phyloP scores from a whole-genome alignment of 768 basidiomycete genomes.

The Boletus insuetus region DNA sequence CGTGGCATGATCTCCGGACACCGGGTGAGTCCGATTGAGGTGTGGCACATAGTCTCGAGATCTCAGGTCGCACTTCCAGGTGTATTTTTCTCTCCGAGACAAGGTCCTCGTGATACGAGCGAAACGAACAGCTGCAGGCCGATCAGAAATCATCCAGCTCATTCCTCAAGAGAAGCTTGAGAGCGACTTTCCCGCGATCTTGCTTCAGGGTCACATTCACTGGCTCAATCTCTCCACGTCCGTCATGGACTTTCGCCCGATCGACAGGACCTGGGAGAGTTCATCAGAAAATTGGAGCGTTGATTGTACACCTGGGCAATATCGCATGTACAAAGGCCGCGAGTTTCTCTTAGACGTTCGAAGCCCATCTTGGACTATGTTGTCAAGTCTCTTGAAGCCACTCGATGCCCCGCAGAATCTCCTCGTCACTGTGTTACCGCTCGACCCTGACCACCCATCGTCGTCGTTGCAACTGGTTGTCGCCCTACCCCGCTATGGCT shows the following conservation, averaged over 20 bases:
- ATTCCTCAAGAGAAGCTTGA: slow-evolving; percentile 23
- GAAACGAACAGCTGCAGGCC: neutral
- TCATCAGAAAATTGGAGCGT: slow-evolving; percentile 29
- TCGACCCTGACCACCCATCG: neutral
- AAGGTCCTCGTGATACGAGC: slow-evolving; percentile 24
- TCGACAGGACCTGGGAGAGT: slow-evolving; percentile 22
- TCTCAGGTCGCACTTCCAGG: slow-evolving; percentile 2
- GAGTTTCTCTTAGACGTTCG: slow-evolving; percentile 26
- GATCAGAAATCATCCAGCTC: slow-evolving; percentile 15
- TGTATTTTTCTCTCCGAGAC: slow-evolving; percentile 22
- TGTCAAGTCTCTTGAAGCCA: too few relatives aligned
- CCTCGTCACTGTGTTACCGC: neutral
- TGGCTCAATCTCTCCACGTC: slow-evolving; percentile 28
- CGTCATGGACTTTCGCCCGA: slow-evolving; percentile 28
- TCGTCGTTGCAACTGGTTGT: slow-evolving; percentile 21
- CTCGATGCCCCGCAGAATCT: too few relatives aligned
- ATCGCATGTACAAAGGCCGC: slow-evolving; percentile 5
- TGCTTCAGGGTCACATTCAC: slow-evolving; percentile 27
- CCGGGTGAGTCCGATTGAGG: slow-evolving; percentile 8
- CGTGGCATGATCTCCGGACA: slow-evolving; percentile 15
- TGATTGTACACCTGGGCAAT: slow-evolving; percentile 4
- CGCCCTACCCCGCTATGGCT: slow-evolving; percentile 39
- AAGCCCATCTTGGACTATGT: slow-evolving; percentile 29
- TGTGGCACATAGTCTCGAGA: neutral
- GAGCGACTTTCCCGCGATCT: slow-evolving; percentile 24